Base-by-base conservation (phyloP, 2,329 filamentous ascomycete species). In the Metarhizium humberi region DNA sequence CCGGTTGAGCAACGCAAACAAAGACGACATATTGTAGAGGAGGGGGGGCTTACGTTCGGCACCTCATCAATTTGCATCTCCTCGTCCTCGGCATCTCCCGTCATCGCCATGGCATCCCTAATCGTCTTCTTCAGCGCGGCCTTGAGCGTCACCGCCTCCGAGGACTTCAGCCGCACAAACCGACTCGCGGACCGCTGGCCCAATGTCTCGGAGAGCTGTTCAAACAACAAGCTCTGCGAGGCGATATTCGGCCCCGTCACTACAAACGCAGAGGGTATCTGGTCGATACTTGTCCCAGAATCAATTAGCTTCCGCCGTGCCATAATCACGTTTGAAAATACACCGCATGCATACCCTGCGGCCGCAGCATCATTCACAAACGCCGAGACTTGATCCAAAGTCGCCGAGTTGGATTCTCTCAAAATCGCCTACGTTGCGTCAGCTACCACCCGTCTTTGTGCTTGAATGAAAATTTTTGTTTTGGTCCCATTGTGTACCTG, bases 211-310 rank as follows among this genome's bases (percentile, higher is more conserved):
- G 81, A 78, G 11, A 92, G 72, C 67, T 90, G 86, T 56, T 82
- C 76, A 61, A 91, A 91, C n/a, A 92, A 76, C 13, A 87, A 75
- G 46, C 84, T 81, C 67, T 91, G 87, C 2, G 86, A 87, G 40
- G 87, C 85, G 61, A 91, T 86, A 60, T 89, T 90, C 7, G 89
- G 87, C 0, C 89, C 90, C 8, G 87, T 88, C 56, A 90, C 80
- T 61, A 92, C 83, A 61, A 92, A 85, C 2, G 81, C 86, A 7
- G 86, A 80, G 0, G 86, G 84, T 43, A 90, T 79, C 65, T 79
- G 81, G 50, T 74, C 71, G 45, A 66, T 64, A 58, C 71, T 72
- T 18, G 45, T 11, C 25, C 45, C 13, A 34, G 48, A 29, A 18
- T 20, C 30, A 34, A 40, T 51, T 38, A 51, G 49, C 32, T 18